Base-by-base conservation (phyloP, 148 eudicot species). In the Beta vulgaris region DNA sequence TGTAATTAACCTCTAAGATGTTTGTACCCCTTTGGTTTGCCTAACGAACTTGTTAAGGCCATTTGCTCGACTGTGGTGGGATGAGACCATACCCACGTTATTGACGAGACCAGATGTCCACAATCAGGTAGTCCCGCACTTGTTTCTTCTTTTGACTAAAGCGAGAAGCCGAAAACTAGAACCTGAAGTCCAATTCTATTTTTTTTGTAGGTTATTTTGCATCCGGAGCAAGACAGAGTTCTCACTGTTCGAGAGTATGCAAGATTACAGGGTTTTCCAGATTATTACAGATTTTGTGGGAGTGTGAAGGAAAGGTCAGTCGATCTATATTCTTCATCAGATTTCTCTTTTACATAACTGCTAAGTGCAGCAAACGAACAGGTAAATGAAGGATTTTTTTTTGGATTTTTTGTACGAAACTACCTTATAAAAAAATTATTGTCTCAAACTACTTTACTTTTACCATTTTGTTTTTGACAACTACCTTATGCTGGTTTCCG, bases 11-110 rank as follows among this genome's bases (percentile, higher is more conserved):
- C 21, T 72, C n/a, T 49, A 21, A 39, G 10, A 25, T 76, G 62
- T 25, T 6, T 42, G 8, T 66, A 40, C 28, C 16, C 59, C 31
- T 31, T 42, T 68, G 66, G 61, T 55, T 51, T 48, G 29, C 54
- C 35, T 66, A 8, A 31, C 64, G n/a, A 74, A 18, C 23, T 43
- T 68, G 18, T 68, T 31, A 59, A 82, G 85, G 68, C 85, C 85
- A 69, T 88, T 84, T 81, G 85, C 73, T 59, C 82, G 91, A 49
- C 65, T 88, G 59, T 88, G 91, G 91, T 88, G 91, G 91, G 91
- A 88, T 80, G 91, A 86, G 70, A 88, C 88, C 11, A 80, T 86
- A 31, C 74, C 88, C 29, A 88, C 91, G 32, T 43, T 86, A 65
- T 73, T 88, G 76, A 82, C 83, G 35, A 67, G 19, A 57, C 87